Evolutionary conservation across 176 grass and related monocot genomes (phyloP).

Genomic region (Elaeis guineensis): DNA sequence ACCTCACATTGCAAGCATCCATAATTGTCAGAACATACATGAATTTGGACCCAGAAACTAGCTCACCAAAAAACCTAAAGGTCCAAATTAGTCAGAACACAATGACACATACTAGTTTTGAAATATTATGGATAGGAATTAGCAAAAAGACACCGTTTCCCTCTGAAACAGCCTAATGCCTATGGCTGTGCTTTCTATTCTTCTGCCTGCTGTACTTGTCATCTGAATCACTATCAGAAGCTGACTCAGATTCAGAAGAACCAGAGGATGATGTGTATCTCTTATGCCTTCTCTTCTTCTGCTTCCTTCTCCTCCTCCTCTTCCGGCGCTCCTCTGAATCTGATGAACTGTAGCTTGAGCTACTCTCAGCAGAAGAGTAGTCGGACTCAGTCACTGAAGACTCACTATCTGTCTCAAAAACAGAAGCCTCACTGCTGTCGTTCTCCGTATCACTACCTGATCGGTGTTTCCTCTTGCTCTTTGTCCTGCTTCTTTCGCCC

Average conservation of each 20-base stretch:
- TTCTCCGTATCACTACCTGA: constrained; percentile 37
- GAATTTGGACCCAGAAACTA: too few species aligned
- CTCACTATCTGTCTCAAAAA: constrained; percentile 53
- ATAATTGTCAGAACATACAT: too few species aligned
- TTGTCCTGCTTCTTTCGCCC: constrained; percentile 26
- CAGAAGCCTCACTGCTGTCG: constrained; percentile 43
- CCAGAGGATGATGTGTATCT: constrained; percentile 34
- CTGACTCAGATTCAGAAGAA: constrained; percentile 38
- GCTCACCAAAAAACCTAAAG: too few species aligned
- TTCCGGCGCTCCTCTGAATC: constrained; percentile 47
- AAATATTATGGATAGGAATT: too few species aligned
- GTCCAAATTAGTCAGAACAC: too few species aligned
- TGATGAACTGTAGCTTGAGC: constrained; percentile 53
- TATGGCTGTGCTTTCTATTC: constrained; percentile 23
- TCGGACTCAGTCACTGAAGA: constrained; percentile 36
- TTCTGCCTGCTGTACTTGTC: constrained; percentile 48
- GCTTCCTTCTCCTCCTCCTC: constrained; percentile 25
- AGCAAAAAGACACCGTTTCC: too few species aligned
- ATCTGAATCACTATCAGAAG: constrained; percentile 48
- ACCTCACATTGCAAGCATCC: too few species aligned
- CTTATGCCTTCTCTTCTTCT: constrained; percentile 43
- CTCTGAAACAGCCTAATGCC: constrained; percentile 5
- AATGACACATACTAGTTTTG: too few species aligned
- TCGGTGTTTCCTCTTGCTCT: constrained; percentile 53
- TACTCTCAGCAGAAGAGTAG: constrained; percentile 50